A percentile compares a stretch with the other conserved stretches of the same genome.
phyloP scores from a whole-genome alignment of 2,329 filamentous ascomycete genomes.

The Paraphaeosphaeria minitans region DNA sequence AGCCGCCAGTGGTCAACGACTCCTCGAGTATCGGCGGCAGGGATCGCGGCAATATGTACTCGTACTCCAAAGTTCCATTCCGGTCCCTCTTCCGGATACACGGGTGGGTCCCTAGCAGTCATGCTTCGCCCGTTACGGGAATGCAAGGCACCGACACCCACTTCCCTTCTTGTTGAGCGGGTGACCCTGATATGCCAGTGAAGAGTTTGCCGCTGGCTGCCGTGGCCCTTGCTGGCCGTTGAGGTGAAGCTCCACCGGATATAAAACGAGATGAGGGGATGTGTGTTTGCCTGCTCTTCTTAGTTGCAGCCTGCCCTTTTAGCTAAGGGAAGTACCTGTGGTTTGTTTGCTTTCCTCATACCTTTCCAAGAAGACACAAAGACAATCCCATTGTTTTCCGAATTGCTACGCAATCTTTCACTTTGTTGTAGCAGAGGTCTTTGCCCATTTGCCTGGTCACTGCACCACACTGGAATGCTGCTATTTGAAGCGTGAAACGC shows the following conservation, averaged over 20 bases:
- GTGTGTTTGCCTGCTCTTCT: not conserved
- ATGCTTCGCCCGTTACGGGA: conserved; percentile 5
- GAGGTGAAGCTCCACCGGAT: not conserved
- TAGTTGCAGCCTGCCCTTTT: not conserved
- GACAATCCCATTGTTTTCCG: not conserved
- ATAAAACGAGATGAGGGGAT: not conserved
- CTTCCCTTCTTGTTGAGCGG: conserved; percentile 9
- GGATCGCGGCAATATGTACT: conserved; percentile 9
- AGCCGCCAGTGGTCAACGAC: not conserved
- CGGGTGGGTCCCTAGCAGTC: conserved; percentile 8
- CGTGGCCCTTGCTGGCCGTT: conserved; percentile 2
- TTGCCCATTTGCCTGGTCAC: not conserved
- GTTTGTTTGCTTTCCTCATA: not conserved
- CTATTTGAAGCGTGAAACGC: not conserved
- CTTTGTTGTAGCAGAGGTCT: not conserved
- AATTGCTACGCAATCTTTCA: not conserved
- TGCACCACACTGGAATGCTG: not conserved
- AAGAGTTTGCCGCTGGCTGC: not conserved
- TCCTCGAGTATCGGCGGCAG: not conserved
- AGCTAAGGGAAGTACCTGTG: not conserved
- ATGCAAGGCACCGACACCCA: conserved; percentile 12
- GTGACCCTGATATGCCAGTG: conserved; percentile 1
- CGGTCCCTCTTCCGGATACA: conserved; percentile 12
- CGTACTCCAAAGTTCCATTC: conserved; percentile 15
- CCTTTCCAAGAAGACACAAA: not conserved